These are phyloP conservation scores for Euphrasia arctica DNA, from an alignment of 305 asterid species.

Conservation along the genomic window DNA sequence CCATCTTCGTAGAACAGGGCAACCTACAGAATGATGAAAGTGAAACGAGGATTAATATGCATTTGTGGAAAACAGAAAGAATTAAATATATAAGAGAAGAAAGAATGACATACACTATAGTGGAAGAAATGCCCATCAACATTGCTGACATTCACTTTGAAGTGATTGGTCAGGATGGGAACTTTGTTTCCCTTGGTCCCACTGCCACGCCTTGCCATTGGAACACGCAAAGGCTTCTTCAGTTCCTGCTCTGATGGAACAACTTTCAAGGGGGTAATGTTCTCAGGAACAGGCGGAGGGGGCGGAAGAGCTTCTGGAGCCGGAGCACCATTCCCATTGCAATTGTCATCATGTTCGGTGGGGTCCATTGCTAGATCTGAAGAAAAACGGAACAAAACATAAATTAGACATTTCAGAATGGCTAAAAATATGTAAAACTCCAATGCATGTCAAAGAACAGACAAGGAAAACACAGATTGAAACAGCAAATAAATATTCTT, in stretches of 20 bases:
- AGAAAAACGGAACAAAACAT: too few species aligned
- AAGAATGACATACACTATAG: neutral
- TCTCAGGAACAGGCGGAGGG: neutral
- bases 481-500: too few species aligned
- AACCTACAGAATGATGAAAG: slow-evolving; percentile 34
- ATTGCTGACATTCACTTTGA: neutral
- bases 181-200: slow-evolving; percentile 3
- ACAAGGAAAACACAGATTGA: too few species aligned
- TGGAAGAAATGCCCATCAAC: neutral
- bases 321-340: neutral
- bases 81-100: neutral
- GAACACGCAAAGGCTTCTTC: neutral
- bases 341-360: neutral
- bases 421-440: too few species aligned
- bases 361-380: neutral
- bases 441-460: too few species aligned
- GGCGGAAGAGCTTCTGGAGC: neutral
- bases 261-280: neutral
- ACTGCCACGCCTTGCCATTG: neutral
- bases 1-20: slow-evolving; percentile 69
- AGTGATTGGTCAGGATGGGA: neutral
- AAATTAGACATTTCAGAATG: too few species aligned
- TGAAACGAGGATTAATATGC: neutral
- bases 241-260: neutral
- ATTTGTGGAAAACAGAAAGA: neutral